Evolutionary conservation across 2,329 filamentous ascomycete species (phyloP), one percentile per base, ranked within the genome.

Genomic region (Trichophyton mentagrophytes): DNA sequence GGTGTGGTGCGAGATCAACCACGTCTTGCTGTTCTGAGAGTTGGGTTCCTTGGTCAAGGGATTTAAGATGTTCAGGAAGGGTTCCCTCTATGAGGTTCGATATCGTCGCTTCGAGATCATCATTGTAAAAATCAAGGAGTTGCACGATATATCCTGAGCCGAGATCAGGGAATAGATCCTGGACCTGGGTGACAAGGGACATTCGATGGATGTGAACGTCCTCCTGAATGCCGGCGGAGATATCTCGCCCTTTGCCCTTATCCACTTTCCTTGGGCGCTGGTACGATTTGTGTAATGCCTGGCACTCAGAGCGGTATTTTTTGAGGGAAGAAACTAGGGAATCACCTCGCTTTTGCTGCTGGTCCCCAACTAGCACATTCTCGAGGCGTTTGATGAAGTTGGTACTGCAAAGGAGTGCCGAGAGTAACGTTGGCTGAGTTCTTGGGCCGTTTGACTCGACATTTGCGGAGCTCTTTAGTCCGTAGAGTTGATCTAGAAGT

Each of bases 141-240:
- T 82, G 87, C 17, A 88, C 80, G 15, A 97, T 78, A 69, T 96
- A 97, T 0, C 82, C 88, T 3, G 88, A 86, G 3, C 91, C 90
- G 8, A 97, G 78, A 64, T 95, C 84, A 0, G 92, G 90, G 69
- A 97, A 96, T 0, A 97, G 78, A 69, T 99, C 92, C 69, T 96
- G 90, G n/a, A 99, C 81, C 71, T 95, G 89, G 0, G 87, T 87
- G 58, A 97, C 84, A 57, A 92, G 83, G 67, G 87, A 91, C 83
- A 95, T 87, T 47, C 80, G 85, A 72, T 96, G 90, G 22, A 92
- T 76, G 68, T 93, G 89, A 38, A 91, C 77, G 49, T 80, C 77
- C 7, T 73, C 74, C 57, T 27, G 2, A 9, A 75, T 68, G 8
- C 68, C 66, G 2, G 66, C 60, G 17, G 62, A 65, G 11, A 67